Percentiles rank a stretch among this genome's conserved stretches.
Evolutionary conservation across 1,284 basidiomycete species (phyloP).

Genomic region (Ceratobasidium sp.): DNA sequence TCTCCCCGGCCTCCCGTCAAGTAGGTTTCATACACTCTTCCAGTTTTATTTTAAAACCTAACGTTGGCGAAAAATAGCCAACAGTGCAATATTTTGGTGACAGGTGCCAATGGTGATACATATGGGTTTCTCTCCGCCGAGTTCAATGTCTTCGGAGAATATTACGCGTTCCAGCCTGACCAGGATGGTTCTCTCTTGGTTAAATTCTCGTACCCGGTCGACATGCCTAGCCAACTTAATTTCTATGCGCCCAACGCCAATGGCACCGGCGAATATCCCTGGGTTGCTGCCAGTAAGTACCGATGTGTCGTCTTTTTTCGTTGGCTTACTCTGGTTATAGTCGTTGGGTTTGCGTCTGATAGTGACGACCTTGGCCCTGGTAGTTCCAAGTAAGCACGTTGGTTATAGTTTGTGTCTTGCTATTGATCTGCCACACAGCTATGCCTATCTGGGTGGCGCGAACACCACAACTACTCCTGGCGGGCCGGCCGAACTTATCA

Average conservation of each 20-base stretch:
- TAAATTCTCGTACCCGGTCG: conserved; percentile 22
- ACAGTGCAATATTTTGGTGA: conserved; percentile 13
- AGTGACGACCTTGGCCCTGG: background rate
- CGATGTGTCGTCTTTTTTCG: background rate
- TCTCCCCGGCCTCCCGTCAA: conserved; percentile 3
- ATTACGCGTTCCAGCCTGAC: conserved; percentile 3
- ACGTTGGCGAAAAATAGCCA: background rate
- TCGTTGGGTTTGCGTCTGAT: background rate
- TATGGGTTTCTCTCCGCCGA: background rate
- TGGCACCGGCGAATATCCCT: background rate
- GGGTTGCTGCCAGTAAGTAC: conserved; percentile 5
- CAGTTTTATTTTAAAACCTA: background rate
- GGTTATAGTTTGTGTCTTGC: no score
- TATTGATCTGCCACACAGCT: background rate
- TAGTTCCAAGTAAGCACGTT: background rate
- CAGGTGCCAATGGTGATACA: background rate
- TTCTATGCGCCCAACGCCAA: conserved; percentile 22
- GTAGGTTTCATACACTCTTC: background rate
- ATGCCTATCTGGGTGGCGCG: background rate
- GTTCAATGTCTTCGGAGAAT: background rate
- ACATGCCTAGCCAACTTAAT: conserved; percentile 4
- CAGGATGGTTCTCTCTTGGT: conserved; percentile 4
- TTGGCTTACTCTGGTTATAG: no score
- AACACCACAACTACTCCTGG: background rate
- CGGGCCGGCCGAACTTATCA: background rate